phyloP scores from a whole-genome alignment of 2,329 filamentous ascomycete genomes.

The Simplicillium aogashimaense region DNA sequence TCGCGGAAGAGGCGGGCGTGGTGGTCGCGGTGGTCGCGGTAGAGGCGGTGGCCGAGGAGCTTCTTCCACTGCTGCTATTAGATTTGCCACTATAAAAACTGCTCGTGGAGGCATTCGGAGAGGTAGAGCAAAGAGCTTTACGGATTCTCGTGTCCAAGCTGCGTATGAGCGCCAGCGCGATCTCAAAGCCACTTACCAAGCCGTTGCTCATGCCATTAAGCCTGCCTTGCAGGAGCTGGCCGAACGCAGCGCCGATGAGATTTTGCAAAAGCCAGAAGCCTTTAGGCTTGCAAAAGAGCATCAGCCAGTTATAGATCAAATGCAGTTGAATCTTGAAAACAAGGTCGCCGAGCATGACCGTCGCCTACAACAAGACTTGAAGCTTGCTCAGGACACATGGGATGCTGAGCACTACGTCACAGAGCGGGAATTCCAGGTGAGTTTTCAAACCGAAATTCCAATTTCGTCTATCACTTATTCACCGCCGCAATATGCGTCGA shows the following conservation, averaged over 20 bases:
- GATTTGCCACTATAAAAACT: conserved; percentile 23
- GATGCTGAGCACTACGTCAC: conserved; percentile 21
- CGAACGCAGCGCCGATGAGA: conserved; percentile 45
- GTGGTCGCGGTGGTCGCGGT: conserved; percentile 8
- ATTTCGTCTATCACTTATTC: conserved; percentile 6
- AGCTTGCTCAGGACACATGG: conserved; percentile 27
- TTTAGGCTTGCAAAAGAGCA: conserved; percentile 46
- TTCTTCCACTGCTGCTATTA: conserved; percentile 19
- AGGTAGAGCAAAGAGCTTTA: conserved; percentile 46
- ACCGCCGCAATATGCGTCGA: background rate
- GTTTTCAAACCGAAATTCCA: conserved; percentile 11
- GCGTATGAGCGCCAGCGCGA: conserved; percentile 55
- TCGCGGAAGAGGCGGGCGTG: conserved; percentile 12
- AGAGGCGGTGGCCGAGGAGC: conserved; percentile 12
- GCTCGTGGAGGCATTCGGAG: conserved; percentile 29
- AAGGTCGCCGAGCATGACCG: conserved; percentile 19
- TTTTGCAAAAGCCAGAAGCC: conserved; percentile 42
- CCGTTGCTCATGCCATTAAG: conserved; percentile 53
- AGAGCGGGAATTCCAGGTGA: conserved; percentile 27
- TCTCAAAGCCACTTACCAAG: conserved; percentile 55
- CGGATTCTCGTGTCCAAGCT: conserved; percentile 43
- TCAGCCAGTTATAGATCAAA: conserved; percentile 35
- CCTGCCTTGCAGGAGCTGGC: conserved; percentile 56
- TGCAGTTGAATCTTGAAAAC: conserved; percentile 25
- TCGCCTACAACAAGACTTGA: conserved; percentile 22